A percentile compares a stretch with the other conserved stretches of the same genome.
phyloP scores from a whole-genome alignment of 2,329 filamentous ascomycete species.

The Talaromyces islandicus region DNA sequence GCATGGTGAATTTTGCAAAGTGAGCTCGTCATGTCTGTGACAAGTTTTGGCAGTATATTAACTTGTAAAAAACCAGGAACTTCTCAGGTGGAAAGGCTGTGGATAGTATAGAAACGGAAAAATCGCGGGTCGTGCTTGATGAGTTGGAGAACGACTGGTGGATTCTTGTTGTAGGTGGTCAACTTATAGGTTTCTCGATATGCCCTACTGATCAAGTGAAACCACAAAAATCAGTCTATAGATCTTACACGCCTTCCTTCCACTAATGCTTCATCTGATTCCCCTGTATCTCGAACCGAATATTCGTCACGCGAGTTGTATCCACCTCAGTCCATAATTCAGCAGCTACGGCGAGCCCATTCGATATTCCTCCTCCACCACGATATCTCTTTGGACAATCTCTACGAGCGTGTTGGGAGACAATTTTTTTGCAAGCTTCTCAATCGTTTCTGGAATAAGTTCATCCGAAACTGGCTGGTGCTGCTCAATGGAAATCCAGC shows the following conservation, averaged over 20 bases:
- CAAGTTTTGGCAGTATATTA: background rate
- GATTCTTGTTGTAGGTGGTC: constrained; percentile 71
- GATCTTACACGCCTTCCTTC: constrained; percentile 70
- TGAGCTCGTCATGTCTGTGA: constrained; percentile 44
- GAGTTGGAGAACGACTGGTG: constrained; percentile 93
- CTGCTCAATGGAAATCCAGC: constrained; percentile 85
- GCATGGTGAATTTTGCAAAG: constrained; percentile 87
- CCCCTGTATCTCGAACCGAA: constrained; percentile 52
- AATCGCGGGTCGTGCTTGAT: constrained; percentile 73
- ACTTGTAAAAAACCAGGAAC: constrained; percentile 46
- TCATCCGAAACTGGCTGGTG: constrained; percentile 70
- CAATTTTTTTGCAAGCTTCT: constrained; percentile 66
- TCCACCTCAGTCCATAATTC: constrained; percentile 67
- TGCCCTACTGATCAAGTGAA: constrained; percentile 10
- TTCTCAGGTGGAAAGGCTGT: constrained; percentile 74
- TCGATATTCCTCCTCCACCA: constrained; percentile 84
- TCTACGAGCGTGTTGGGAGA: constrained; percentile 62
- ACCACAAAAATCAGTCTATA: constrained; percentile 55
- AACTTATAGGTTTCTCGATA: background rate
- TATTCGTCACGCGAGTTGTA: constrained; percentile 90
- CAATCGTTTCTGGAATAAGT: constrained; percentile 73
- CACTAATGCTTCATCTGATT: constrained; percentile 31
- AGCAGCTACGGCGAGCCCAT: constrained; percentile 78
- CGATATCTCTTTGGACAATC: constrained; percentile 62
- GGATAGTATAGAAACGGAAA: constrained; percentile 86